These are phyloP conservation scores for Diplosphaera chodatii DNA, from an alignment of 139 green algal species.

Conservation along the genomic window DNA sequence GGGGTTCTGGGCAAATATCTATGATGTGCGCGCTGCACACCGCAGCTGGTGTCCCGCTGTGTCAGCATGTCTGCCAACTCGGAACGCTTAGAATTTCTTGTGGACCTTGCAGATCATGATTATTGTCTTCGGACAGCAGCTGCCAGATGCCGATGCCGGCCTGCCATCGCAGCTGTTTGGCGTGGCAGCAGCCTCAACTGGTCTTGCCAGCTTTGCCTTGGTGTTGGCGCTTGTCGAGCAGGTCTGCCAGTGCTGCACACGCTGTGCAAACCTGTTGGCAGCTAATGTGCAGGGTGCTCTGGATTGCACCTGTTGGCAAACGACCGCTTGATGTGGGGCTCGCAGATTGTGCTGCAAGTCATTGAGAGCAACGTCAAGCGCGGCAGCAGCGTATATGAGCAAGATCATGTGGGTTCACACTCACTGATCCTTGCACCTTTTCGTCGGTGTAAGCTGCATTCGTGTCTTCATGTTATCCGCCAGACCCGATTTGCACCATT, in stretches of 20 bases:
- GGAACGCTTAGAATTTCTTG: not conserved
- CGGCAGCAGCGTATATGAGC: slow-evolving; percentile 37
- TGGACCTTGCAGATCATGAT: not conserved
- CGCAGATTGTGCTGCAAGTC: slow-evolving; percentile 31
- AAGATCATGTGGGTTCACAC: slow-evolving; percentile 7
- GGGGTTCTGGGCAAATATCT: not conserved
- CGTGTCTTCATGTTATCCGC: no score
- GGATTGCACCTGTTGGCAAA: no score
- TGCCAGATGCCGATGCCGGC: not conserved
- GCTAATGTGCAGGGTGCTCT: no score
- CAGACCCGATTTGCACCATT: no score
- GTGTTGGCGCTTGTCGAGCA: slow-evolving; percentile 50
- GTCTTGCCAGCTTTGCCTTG: slow-evolving; percentile 43
- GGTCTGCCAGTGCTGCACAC: slow-evolving; percentile 13
- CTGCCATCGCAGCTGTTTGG: slow-evolving; percentile 24
- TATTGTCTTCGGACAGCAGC: not conserved
- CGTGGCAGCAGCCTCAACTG: slow-evolving; percentile 18
- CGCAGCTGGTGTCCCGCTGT: not conserved
- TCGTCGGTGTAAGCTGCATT: no score
- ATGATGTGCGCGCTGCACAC: not conserved
- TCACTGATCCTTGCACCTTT: no score
- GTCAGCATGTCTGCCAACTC: not conserved
- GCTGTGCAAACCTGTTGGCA: no score
- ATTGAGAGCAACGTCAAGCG: slow-evolving; percentile 39
- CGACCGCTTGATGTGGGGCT: no score